Base-by-base conservation (phyloP, 2,329 filamentous ascomycete species). In the Fusarium sp. region DNA sequence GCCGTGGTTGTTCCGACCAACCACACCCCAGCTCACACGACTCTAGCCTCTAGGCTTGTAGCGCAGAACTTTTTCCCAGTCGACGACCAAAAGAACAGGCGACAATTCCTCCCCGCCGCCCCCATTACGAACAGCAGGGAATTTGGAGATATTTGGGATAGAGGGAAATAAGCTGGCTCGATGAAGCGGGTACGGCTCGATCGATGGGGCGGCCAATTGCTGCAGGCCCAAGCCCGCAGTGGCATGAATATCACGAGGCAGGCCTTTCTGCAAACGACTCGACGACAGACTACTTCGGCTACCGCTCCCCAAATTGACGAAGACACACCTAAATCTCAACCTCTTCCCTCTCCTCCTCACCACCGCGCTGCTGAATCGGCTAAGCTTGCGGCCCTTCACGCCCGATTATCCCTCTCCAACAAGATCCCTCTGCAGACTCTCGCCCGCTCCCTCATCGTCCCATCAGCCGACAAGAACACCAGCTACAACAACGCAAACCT, bases 321-420 rank as follows among this genome's bases (percentile, higher is more conserved):
- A 22, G 63, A 74, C 53, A 63, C 75, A 59, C 63, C 61, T 63
- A 63, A 73, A 38, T 66, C 66, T 29, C 71, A 75, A 66, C 77
- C 79, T 68, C 85, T 91, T 70, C 92, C 93, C 56, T 95, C 93
- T 76, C 93, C 94, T 72, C 88, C 88, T 58, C 89, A 90, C 72
- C 83, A 87, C 75, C 86, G 86, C 72, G 92, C 94, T 45, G 82
- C 86, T 65, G 81, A 85, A 72, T 98, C 95, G 49, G 91, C 94
- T 68, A 98, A 98, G 84, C 91, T 99, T 75, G 90, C 94, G 70
- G 95, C 96, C 71, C 89, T 99, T 47, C 95, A 98, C 81, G 93
- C 95, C 75, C 92, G 96, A 80, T 88, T 99, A 67, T 89, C 90
- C 43, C 89, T 99, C 60, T 91, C 95, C 25, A 87, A 88, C 68